Base-by-base conservation (phyloP, 208 protist genomes). In the Tritrichomonas foetus region DNA sequence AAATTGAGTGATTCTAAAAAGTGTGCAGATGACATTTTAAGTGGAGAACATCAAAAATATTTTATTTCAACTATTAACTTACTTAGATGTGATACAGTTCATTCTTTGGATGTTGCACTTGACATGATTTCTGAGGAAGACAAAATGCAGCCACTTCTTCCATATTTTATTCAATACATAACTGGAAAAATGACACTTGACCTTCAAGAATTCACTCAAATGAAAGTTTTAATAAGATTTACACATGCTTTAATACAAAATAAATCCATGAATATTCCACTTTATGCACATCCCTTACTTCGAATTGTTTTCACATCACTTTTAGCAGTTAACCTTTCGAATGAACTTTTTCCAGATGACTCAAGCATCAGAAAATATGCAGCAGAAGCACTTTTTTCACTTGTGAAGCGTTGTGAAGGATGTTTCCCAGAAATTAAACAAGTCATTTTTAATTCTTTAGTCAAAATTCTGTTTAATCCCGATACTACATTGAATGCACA, bases 91-190 rank as follows among this genome's bases (percentile, higher is more conserved):
- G 64, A 69, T 69, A 33, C 64, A n/a, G 64, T 69, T 30, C 27
- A 69, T 69, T 69, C 64, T n/a, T 33, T 69, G 8, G 64, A 69
- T 33, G 27, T 33, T n/a, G 64, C 64, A 33, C 64, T 69, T 69
- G 8, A 69, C 25, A 69, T 33, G 64, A 69, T 69, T 5, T n/a
- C 16, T 5, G 3, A 16, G 8, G 64, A 69, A 69, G 64, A 69
- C 25, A 69, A 69, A 69, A 16, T 69, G 22, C 64, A 69, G 27
- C 64, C 64, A n/a, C 11, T 69, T 69, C 64, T 69, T n/a, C 64
- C 64, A 69, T 69, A 69, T n/a, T 69, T 69, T 69, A 16, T 69
- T n/a, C 64, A 69, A 69, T 69, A 33, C n/a, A 69, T 69, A n/a
- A 69, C 27, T 16, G 64, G 64, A 5, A 69, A 69, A n/a, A 69